Evolutionary conservation across 2,329 filamentous ascomycete genomes (phyloP).

Genomic region (Xylaria hypoxylon): DNA sequence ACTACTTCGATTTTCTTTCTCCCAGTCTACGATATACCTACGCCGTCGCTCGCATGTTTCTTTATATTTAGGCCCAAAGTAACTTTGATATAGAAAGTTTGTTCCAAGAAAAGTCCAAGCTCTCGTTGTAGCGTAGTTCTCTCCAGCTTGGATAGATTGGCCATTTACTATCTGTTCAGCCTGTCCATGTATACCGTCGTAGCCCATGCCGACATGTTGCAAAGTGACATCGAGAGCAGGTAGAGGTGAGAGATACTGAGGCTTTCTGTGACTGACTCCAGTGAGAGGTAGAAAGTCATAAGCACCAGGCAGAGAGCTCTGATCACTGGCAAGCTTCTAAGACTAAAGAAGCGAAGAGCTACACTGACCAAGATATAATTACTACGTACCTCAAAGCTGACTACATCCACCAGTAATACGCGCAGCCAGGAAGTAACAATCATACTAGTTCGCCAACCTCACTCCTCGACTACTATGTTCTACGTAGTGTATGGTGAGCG

Average conservation of each 20-base stretch:
- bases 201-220: too few relatives aligned
- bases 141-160: background rate
- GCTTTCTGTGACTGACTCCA: background rate
- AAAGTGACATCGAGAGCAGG: background rate
- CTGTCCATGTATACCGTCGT: background rate
- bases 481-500: background rate
- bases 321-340: background rate
- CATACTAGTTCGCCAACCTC: background rate
- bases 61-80: background rate
- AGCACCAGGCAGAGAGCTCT: too few relatives aligned
- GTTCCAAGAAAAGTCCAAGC: background rate
- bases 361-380: too few relatives aligned
- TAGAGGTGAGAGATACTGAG: background rate
- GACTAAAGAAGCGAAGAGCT: background rate
- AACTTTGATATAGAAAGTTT: background rate
- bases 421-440: background rate
- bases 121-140: too few relatives aligned
- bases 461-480: background rate
- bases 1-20: background rate
- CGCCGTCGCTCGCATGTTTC: background rate
- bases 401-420: background rate
- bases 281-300: background rate
- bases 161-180: background rate
- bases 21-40: background rate
- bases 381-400: too few relatives aligned